A percentile compares a stretch with the other conserved stretches of the same genome.
phyloP scores from a whole-genome alignment of 1,284 basidiomycete genomes.

The Microbotryum lychnidis-dioicae region DNA sequence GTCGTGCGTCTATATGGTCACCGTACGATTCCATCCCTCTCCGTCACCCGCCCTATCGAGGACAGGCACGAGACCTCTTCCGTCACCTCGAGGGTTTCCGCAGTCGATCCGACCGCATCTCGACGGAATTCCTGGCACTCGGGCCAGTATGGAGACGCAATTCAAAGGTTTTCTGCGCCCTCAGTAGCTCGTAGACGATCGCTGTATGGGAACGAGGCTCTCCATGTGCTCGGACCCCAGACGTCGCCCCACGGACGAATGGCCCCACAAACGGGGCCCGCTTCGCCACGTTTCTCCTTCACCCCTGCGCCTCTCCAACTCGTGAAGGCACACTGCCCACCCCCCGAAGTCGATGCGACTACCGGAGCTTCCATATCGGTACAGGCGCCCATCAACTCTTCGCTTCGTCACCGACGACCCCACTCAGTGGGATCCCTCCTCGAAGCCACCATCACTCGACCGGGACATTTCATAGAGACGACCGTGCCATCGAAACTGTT shows the following conservation, averaged over 20 bases:
- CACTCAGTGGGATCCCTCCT: constrained; percentile 2
- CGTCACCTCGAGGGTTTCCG: constrained; percentile 9
- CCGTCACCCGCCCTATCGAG: constrained; percentile 15
- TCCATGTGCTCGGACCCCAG: constrained; percentile 3
- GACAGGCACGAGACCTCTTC: background rate
- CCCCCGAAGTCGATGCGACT: constrained; percentile 9
- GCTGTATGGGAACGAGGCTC: too few species aligned
- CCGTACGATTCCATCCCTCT: constrained; percentile 15
- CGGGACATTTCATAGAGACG: constrained; percentile 18
- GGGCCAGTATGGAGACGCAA: too few species aligned
- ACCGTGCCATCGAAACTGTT: constrained; percentile 25
- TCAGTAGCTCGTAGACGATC: too few species aligned
- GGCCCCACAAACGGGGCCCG: background rate
- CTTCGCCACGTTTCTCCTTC: constrained; percentile 23
- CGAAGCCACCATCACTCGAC: constrained; percentile 7
- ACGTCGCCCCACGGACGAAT: background rate
- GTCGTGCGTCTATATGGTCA: background rate
- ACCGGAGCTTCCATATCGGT: background rate
- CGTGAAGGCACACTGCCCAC: constrained; percentile 23
- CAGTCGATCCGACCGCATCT: constrained; percentile 11
- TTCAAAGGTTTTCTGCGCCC: too few species aligned
- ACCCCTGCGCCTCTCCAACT: constrained; percentile 23
- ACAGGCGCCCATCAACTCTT: background rate
- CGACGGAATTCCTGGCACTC: too few species aligned
- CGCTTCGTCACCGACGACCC: background rate